These are phyloP conservation scores for Agarophyton chilense DNA, from an alignment of 23 red algal species.

Conservation along the genomic window DNA sequence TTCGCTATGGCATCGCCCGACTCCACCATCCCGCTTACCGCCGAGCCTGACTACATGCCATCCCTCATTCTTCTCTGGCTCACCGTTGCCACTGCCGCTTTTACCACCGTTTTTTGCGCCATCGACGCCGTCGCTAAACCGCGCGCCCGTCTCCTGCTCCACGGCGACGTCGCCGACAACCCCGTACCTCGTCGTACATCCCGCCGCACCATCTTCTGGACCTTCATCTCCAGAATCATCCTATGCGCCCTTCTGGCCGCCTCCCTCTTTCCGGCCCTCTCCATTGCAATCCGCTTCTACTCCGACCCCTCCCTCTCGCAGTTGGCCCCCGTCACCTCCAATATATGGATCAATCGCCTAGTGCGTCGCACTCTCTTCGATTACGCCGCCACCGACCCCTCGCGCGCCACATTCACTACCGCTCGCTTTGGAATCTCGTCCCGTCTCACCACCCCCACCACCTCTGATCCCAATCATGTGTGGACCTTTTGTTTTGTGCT, in stretches of 20 bases:
- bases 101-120: conserved; percentile 4
- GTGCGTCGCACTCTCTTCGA: not conserved
- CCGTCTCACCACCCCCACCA: not conserved
- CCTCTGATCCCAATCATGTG: not conserved
- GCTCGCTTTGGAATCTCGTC: not conserved
- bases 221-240: not conserved
- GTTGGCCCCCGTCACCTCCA: not conserved
- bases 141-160: conserved; percentile 22
- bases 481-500: conserved; percentile 21
- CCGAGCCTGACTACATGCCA: not conserved
- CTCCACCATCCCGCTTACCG: conserved; percentile 4
- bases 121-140: conserved; percentile 23
- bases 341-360: conserved; percentile 8
- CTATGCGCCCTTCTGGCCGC: conserved; percentile 8
- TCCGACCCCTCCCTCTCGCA: not conserved
- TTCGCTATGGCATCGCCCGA: not conserved
- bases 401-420: not conserved
- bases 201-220: conserved; percentile 10
- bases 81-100: not conserved
- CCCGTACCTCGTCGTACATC: not conserved
- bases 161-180: conserved; percentile 32
- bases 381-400: conserved; percentile 10
- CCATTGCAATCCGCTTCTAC: not conserved
- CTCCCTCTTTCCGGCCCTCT: not conserved
- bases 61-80: conserved; percentile 12